Conservation (phyloP, 495 filamentous ascomycete species). For the Podospora anserina region DNA sequence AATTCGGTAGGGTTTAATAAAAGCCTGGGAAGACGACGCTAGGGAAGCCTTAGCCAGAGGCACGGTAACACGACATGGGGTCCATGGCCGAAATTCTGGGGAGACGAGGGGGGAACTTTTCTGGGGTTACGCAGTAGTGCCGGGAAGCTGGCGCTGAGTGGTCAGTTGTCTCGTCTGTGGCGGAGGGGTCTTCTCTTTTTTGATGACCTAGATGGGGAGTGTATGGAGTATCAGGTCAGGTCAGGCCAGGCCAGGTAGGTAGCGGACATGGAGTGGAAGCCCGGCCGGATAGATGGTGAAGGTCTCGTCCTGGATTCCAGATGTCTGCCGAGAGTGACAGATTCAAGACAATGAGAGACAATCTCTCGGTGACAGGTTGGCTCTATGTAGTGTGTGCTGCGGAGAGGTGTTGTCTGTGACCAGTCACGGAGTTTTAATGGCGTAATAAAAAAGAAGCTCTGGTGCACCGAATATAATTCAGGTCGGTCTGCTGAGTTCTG, state of each 20-base stretch:
- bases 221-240: too few species aligned
- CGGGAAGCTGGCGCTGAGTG: slow-evolving; percentile 15
- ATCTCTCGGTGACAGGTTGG: background rate
- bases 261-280: background rate
- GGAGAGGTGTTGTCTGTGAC: slow-evolving; percentile 1
- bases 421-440: slow-evolving; percentile 29
- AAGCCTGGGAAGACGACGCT: slow-evolving; percentile 10
- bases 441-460: slow-evolving; percentile 33
- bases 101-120: slow-evolving; percentile 13
- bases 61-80: slow-evolving; percentile 26
- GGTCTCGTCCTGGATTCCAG: background rate
- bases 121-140: slow-evolving; percentile 14
- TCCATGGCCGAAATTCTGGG: slow-evolving; percentile 23
- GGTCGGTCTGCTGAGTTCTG: background rate
- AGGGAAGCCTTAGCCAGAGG: slow-evolving; percentile 18
- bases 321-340: background rate
- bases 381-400: too few species aligned
- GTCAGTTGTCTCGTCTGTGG: slow-evolving; percentile 1
- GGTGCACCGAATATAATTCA: too few species aligned
- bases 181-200: background rate
- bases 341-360: slow-evolving; percentile 3
- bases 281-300: background rate
- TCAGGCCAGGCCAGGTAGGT: background rate
- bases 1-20: slow-evolving; percentile 11
- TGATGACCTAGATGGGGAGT: too few species aligned